These are phyloP conservation scores for Paraleonurus japonicus DNA, from an alignment of 257 asterid genomes.

Conservation along the genomic window DNA sequence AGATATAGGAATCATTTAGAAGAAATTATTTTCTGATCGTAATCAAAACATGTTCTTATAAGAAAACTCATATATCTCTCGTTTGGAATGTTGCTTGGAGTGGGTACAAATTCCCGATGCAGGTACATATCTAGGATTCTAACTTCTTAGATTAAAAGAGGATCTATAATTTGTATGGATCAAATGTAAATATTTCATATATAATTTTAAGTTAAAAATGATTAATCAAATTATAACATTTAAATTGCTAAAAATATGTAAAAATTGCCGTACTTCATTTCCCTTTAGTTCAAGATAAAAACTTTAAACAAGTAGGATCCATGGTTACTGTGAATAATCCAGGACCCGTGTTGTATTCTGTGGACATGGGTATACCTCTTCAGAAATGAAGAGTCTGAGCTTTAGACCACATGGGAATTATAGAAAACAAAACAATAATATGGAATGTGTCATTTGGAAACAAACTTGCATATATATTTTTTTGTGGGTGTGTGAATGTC, in stretches of 20 bases:
- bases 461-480: background rate
- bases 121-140: background rate
- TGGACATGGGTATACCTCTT: background rate
- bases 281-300: background rate
- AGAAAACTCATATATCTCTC: background rate
- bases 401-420: background rate
- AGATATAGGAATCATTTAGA: background rate
- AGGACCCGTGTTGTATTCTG: background rate
- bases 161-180: background rate
- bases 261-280: background rate
- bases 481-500: background rate
- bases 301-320: background rate
- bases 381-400: background rate
- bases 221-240: background rate
- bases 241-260: background rate
- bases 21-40: background rate
- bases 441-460: background rate
- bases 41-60: background rate
- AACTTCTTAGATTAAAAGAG: background rate
- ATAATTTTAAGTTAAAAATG: background rate
- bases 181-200: background rate
- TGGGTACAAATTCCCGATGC: background rate
- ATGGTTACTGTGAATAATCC: background rate
- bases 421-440: background rate
- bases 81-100: background rate